Conservation (phyloP, 805 yeast species). For the Metschnikowia chrysomelidarum region DNA sequence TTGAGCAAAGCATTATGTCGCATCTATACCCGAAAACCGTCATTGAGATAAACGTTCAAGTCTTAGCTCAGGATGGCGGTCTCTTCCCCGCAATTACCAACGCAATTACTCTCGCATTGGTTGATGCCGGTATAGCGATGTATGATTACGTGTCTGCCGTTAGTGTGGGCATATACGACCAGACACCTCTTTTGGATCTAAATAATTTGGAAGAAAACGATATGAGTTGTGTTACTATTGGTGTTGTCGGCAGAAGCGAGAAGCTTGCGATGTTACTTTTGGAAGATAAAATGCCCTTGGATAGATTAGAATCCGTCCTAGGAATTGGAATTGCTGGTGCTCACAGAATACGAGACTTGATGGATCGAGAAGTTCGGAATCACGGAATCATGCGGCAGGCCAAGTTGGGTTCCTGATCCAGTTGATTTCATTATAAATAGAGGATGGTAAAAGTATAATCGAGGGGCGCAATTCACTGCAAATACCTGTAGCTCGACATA, state of each 20-base stretch:
- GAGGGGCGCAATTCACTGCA: slow-evolving; percentile 3
- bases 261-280: slow-evolving; percentile 72
- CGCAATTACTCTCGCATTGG: slow-evolving; percentile 82
- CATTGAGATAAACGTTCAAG: slow-evolving; percentile 72
- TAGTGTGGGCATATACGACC: slow-evolving; percentile 76
- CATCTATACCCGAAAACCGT: slow-evolving; percentile 80
- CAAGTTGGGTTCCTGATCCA: slow-evolving; percentile 28
- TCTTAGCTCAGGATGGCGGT: slow-evolving; percentile 90
- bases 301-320: slow-evolving; percentile 68
- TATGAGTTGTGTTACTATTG: slow-evolving; percentile 77
- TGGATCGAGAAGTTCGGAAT: slow-evolving; percentile 81
- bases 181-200: slow-evolving; percentile 74
- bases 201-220: slow-evolving; percentile 82
- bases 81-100: slow-evolving; percentile 75
- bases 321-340: slow-evolving; percentile 87
- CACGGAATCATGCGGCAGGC: slow-evolving; percentile 63
- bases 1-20: slow-evolving; percentile 69
- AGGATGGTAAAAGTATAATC: not conserved
- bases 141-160: slow-evolving; percentile 84
- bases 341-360: slow-evolving; percentile 73
- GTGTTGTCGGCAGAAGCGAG: slow-evolving; percentile 78
- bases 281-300: slow-evolving; percentile 85
- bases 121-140: slow-evolving; percentile 95
- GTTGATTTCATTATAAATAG: not conserved
- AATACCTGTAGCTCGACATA: not conserved